These are phyloP conservation scores for Carex myosuroides DNA, from an alignment of 176 grass and related monocot species.

Conservation along the genomic window DNA sequence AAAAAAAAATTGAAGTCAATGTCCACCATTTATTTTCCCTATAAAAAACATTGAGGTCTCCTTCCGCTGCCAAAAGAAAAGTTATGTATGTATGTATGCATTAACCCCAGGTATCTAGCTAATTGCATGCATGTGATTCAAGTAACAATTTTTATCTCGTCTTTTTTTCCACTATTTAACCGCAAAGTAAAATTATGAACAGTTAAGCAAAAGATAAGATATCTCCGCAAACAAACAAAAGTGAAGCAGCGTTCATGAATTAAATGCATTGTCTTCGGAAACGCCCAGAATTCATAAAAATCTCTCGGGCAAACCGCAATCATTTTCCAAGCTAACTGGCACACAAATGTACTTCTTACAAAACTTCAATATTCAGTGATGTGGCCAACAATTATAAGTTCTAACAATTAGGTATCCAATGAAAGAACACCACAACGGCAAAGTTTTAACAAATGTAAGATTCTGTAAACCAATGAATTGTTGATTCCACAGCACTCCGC, in stretches of 20 bases:
- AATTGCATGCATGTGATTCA: neutral
- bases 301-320: constrained; percentile 1
- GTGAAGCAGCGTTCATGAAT: neutral
- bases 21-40: too few species aligned
- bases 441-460: neutral
- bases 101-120: neutral
- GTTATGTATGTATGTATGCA: neutral
- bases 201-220: neutral
- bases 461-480: neutral
- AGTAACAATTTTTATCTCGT: neutral
- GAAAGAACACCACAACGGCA: neutral
- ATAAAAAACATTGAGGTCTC: too few species aligned
- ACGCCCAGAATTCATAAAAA: constrained; percentile 16
- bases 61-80: too few species aligned
- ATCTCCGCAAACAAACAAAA: constrained; percentile 13
- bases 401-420: neutral
- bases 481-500: neutral
- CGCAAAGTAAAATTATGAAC: neutral
- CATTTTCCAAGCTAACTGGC: neutral
- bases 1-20: too few species aligned
- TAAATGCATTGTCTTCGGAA: constrained; percentile 25
- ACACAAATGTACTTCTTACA: neutral
- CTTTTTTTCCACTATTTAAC: neutral
- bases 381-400: neutral
- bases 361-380: neutral